These are phyloP conservation scores for Arachis hypogaea DNA, from an alignment of 306 rosid genomes.

Conservation along the genomic window DNA sequence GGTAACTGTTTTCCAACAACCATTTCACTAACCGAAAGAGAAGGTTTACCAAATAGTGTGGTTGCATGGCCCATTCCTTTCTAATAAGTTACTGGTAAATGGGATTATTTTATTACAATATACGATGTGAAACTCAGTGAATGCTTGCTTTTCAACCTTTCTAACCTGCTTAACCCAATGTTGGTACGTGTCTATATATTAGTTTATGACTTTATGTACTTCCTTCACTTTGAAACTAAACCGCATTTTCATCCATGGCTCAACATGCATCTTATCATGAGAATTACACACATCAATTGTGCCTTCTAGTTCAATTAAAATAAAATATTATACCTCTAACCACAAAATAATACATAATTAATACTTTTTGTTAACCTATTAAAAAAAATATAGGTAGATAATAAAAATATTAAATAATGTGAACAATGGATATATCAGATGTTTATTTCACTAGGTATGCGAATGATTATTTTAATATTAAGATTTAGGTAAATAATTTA, in stretches of 20 bases:
- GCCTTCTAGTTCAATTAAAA: neutral
- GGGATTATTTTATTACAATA: neutral
- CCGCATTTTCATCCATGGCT: neutral
- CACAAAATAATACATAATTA: no score
- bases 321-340: neutral
- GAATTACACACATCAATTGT: neutral
- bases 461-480: no score
- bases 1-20: slow-evolving; percentile 57
- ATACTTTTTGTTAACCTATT: no score
- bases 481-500: no score
- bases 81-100: neutral
- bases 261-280: neutral
- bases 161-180: slow-evolving; percentile 29
- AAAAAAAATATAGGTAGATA: no score
- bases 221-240: slow-evolving; percentile 45
- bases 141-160: slow-evolving; percentile 40
- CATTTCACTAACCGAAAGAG: slow-evolving; percentile 53
- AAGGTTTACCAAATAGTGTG: slow-evolving; percentile 45
- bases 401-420: no score
- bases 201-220: neutral
- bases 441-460: no score
- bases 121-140: slow-evolving; percentile 12
- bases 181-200: slow-evolving; percentile 5
- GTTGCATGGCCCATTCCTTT: slow-evolving; percentile 31
- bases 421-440: no score